Percentiles rank a stretch among this genome's conserved stretches.
Conservation (phyloP, 768 basidiomycete species). For the Phylloporus arenicola region DNA sequence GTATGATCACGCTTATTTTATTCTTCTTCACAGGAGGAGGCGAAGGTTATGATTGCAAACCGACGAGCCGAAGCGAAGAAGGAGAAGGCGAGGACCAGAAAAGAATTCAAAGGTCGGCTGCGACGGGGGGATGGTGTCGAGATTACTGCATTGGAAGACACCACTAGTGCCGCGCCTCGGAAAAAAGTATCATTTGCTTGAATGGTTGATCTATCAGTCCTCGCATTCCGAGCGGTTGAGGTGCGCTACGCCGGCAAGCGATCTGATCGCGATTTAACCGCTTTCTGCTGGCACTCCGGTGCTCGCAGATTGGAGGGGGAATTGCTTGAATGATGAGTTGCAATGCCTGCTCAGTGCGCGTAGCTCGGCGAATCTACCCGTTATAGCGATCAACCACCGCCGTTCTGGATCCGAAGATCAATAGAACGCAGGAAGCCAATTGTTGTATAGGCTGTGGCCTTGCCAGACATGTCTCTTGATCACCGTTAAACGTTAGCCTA, state of each 20-base stretch:
- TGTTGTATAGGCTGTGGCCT: not conserved
- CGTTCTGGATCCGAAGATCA: constrained; percentile 13
- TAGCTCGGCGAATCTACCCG: constrained; percentile 15
- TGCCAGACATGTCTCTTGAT: not conserved
- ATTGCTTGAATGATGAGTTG: constrained; percentile 12
- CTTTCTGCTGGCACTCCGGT: constrained; percentile 4
- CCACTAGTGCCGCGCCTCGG: constrained; percentile 18
- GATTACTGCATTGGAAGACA: constrained; percentile 8
- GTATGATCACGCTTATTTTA: constrained; percentile 9
- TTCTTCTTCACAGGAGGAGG: constrained; percentile 35
- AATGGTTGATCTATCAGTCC: constrained; percentile 15
- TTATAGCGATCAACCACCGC: constrained; percentile 16
- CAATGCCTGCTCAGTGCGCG: constrained; percentile 11
- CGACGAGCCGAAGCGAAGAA: constrained; percentile 35
- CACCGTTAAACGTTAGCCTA: not conserved
- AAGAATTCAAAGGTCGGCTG: constrained; percentile 13
- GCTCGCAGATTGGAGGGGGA: constrained; percentile 5
- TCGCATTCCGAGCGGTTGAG: constrained; percentile 16
- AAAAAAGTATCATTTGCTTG: constrained; percentile 33
- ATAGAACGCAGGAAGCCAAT: not conserved
- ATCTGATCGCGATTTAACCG: constrained; percentile 22
- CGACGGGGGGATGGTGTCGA: constrained; percentile 9
- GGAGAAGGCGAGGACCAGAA: constrained; percentile 34
- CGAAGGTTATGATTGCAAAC: constrained; percentile 35
- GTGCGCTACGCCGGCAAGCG: constrained; percentile 9